A percentile compares a stretch with the other conserved stretches of the same genome.
Conservation (phyloP, 257 asterid species). For the Nicotiana attenuata region DNA sequence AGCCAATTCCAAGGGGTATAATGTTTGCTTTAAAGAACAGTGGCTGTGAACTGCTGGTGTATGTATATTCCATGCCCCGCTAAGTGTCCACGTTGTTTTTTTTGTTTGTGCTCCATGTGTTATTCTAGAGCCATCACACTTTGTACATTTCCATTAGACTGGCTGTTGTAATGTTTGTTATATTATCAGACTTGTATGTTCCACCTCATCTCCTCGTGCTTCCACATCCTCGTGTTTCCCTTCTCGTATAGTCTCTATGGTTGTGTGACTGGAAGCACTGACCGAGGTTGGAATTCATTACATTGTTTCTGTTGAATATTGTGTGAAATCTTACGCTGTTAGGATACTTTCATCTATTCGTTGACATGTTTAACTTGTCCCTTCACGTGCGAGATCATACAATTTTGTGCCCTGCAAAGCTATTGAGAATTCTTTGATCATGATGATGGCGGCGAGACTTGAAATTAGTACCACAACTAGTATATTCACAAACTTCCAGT, state of each 20-base stretch:
- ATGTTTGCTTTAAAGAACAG: slow-evolving; percentile 44
- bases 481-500: background rate
- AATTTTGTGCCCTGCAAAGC: background rate
- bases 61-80: background rate
- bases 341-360: background rate
- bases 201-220: background rate
- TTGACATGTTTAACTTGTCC: background rate
- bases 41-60: background rate
- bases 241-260: background rate
- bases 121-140: background rate
- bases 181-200: background rate
- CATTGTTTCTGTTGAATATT: background rate
- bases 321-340: background rate
- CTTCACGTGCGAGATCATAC: background rate
- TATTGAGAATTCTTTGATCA: background rate
- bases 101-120: background rate
- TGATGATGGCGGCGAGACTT: background rate
- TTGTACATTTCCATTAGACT: slow-evolving; percentile 7
- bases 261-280: background rate
- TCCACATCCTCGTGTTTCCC: background rate
- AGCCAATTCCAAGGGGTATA: slow-evolving; percentile 73
- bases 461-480: background rate
- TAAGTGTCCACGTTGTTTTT: background rate
- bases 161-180: background rate
- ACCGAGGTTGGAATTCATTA: background rate